Conservation (phyloP, 176 grass and related monocot species). For the Aechmea fasciata region DNA sequence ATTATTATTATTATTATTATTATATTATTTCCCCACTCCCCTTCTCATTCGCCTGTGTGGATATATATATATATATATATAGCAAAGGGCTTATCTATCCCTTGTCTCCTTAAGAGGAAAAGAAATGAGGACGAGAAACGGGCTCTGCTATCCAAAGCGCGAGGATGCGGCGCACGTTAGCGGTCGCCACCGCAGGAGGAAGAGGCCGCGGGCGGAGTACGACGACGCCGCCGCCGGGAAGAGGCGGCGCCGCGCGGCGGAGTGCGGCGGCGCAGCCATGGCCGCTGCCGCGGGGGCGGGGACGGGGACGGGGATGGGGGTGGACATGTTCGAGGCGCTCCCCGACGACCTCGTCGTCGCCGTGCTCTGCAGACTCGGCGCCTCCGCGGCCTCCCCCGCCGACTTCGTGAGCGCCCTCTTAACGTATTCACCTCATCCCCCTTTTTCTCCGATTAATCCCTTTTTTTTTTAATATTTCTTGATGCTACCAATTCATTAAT, state of each 20-base stretch:
- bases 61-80: not conserved
- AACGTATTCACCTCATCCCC: conserved; percentile 14
- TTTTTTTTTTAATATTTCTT: not conserved
- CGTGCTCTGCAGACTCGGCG: conserved; percentile 31
- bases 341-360: conserved; percentile 54
- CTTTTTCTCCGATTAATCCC: not conserved
- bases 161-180: not conserved
- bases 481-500: conserved; percentile 5
- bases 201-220: conserved; percentile 2
- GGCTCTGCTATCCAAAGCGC: not conserved
- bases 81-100: not conserved
- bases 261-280: not conserved
- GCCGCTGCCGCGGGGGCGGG: not conserved
- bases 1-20: not conserved
- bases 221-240: conserved; percentile 9
- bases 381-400: conserved; percentile 17
- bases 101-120: not conserved
- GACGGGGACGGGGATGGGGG: not conserved
- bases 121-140: conserved; percentile 11
- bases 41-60: not conserved
- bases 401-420: conserved; percentile 35
- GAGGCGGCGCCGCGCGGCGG: not conserved
- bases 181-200: conserved; percentile 11
- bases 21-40: not conserved
- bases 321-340: conserved; percentile 46